Percentiles rank a stretch among this genome's conserved stretches.
Evolutionary conservation across 257 asterid genomes (phyloP).

Genomic region (Przewalskia tangutica): DNA sequence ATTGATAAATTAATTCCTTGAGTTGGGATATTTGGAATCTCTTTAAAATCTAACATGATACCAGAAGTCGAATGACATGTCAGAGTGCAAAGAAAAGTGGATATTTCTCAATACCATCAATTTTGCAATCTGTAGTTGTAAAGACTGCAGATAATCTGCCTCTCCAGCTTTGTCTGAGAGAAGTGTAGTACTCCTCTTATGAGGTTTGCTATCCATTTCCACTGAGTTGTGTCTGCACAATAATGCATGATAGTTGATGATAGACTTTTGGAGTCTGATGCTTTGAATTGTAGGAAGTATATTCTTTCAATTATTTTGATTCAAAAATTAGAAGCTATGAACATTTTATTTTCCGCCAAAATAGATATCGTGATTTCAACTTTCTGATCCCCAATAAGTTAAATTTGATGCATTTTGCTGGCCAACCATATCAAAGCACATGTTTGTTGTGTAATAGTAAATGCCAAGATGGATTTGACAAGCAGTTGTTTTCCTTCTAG

Average conservation of each 20-base stretch:
- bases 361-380: neutral
- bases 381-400: neutral
- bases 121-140: slow-evolving; percentile 57
- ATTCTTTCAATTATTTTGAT: neutral
- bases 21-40: neutral
- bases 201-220: slow-evolving; percentile 46
- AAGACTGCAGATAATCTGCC: slow-evolving; percentile 58
- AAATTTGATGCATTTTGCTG: neutral
- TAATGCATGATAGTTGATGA: neutral
- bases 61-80: neutral
- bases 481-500: neutral
- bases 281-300: neutral
- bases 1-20: neutral
- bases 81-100: neutral
- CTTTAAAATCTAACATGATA: neutral
- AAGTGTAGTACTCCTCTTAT: slow-evolving; percentile 62
- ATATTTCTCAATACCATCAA: slow-evolving; percentile 42
- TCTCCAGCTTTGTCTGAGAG: slow-evolving; percentile 64
- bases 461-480: neutral
- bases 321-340: neutral
- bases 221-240: slow-evolving; percentile 50
- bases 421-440: neutral
- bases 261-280: neutral
- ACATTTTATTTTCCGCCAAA: neutral
- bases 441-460: neutral